Percentiles rank a stretch among this genome's conserved stretches.
Conservation (phyloP, 805 yeast genomes). For the Saccharomycopsis amapae region DNA sequence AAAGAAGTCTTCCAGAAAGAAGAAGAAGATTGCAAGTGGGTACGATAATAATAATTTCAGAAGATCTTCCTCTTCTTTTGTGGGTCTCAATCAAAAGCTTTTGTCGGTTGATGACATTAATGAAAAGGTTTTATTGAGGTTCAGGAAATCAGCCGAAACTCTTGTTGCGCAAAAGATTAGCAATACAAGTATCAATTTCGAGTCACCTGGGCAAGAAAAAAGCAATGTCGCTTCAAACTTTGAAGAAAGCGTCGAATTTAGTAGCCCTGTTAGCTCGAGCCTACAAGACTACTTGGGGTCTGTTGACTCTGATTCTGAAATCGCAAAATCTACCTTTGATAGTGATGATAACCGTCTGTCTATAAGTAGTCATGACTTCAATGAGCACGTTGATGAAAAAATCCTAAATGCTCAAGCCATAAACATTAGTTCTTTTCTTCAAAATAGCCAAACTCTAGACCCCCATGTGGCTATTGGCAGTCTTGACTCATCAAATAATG, state of each 20-base stretch:
- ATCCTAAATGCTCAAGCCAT: background rate
- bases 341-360: conserved; percentile 9
- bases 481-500: too few species aligned
- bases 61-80: too few species aligned
- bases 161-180: too few species aligned
- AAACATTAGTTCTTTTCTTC: background rate
- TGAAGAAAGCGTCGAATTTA: background rate
- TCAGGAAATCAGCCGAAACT: conserved; percentile 1
- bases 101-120: background rate
- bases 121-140: background rate
- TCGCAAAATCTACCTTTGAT: conserved; percentile 4
- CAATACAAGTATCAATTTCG: too few species aligned
- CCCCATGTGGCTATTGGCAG: too few species aligned
- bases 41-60: too few species aligned
- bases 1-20: too few species aligned
- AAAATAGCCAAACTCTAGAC: too few species aligned
- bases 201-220: too few species aligned
- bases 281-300: too few species aligned
- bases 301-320: conserved; percentile 9
- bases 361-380: conserved; percentile 7
- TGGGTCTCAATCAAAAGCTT: background rate
- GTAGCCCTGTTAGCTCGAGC: too few species aligned
- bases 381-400: background rate
- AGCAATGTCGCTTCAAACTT: background rate
- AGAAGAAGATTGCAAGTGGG: too few species aligned